Conservation (phyloP, 129 eudicot genomes). For the Centella asiatica region DNA sequence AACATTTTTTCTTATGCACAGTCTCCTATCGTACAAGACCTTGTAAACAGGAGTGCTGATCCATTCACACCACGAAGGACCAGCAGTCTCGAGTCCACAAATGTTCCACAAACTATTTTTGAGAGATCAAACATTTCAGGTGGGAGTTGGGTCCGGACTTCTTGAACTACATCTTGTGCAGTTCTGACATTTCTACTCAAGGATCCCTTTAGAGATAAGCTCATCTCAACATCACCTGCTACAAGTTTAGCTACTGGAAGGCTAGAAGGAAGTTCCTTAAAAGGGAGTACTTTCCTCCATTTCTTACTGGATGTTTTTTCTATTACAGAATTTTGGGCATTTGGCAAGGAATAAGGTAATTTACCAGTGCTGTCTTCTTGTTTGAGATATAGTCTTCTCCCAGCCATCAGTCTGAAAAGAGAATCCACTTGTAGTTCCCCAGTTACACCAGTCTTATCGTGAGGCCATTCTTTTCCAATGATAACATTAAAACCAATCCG, state of each 20-base stretch:
- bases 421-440: constrained; percentile 58
- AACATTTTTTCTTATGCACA: background rate
- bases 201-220: constrained; percentile 46
- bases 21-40: constrained; percentile 22
- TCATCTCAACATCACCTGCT: constrained; percentile 45
- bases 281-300: constrained; percentile 62
- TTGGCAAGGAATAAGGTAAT: constrained; percentile 13
- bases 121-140: constrained; percentile 90
- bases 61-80: constrained; percentile 78
- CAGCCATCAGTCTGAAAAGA: constrained; percentile 51
- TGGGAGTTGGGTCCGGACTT: constrained; percentile 65
- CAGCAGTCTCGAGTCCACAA: constrained; percentile 69
- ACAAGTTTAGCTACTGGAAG: constrained; percentile 72
- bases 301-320: constrained; percentile 53
- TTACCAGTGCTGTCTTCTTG: constrained; percentile 32
- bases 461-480: constrained; percentile 67
- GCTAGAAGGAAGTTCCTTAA: constrained; percentile 60
- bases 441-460: constrained; percentile 52
- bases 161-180: constrained; percentile 54
- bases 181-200: constrained; percentile 31
- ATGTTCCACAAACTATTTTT: constrained; percentile 86
- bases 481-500: constrained; percentile 47
- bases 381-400: constrained; percentile 61
- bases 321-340: constrained; percentile 37
- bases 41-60: constrained; percentile 68